Evolutionary conservation across 179 eudicot genomes (phyloP).

Genomic region (Patellifolia procumbens): DNA sequence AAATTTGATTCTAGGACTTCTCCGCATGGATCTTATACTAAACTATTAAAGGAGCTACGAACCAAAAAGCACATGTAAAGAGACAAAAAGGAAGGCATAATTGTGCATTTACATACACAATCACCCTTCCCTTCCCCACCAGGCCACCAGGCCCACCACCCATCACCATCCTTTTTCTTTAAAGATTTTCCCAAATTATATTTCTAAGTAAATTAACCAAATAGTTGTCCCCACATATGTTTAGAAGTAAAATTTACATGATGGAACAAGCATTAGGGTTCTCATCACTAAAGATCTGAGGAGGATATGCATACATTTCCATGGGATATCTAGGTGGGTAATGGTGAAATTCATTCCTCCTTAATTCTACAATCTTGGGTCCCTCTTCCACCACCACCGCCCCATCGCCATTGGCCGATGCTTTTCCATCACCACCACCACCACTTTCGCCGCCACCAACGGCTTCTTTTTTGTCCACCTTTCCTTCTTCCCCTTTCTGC

Average conservation of each 20-base stretch:
- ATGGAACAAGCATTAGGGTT: slow-evolving; percentile 90
- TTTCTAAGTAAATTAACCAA: slow-evolving; percentile 13
- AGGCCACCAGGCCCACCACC: background rate
- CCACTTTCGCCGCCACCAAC: slow-evolving; percentile 24
- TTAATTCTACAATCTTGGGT: slow-evolving; percentile 59
- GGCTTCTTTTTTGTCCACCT: slow-evolving; percentile 35
- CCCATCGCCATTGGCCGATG: slow-evolving; percentile 28
- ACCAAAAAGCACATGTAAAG: slow-evolving; percentile 25
- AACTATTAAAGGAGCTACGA: slow-evolving; percentile 19
- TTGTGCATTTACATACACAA: slow-evolving; percentile 26
- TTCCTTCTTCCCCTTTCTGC: slow-evolving; percentile 37
- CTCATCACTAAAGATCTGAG: slow-evolving; percentile 98
- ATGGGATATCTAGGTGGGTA: slow-evolving; percentile 44
- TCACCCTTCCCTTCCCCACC: slow-evolving; percentile 14
- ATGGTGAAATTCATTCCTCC: slow-evolving; percentile 58
- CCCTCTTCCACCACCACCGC: slow-evolving; percentile 30
- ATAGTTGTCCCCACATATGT: slow-evolving; percentile 20
- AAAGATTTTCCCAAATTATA: slow-evolving; percentile 20
- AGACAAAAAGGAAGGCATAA: slow-evolving; percentile 5
- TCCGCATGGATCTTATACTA: slow-evolving; percentile 19
- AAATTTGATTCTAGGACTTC: slow-evolving; percentile 28
- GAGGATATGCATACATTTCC: slow-evolving; percentile 57
- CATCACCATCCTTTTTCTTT: background rate
- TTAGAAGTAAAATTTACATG: slow-evolving; percentile 48
- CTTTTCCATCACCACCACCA: slow-evolving; percentile 28